Evolutionary conservation across 352 stramenopile species (phyloP).

Genomic region (Blastocystis sp.): DNA sequence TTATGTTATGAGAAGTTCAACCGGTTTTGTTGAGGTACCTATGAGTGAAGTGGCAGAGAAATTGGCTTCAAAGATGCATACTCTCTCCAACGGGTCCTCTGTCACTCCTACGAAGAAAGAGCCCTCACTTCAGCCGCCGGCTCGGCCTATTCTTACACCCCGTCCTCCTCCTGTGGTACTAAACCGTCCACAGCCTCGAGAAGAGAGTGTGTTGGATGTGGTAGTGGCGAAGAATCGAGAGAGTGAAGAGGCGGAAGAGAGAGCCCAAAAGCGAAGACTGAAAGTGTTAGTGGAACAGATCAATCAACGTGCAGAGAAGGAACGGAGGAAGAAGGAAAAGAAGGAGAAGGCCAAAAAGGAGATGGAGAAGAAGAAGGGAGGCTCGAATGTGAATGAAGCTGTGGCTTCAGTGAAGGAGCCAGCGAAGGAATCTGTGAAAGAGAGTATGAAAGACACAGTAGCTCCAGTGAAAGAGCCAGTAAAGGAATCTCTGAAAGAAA

Average conservation of each 20-base stretch:
- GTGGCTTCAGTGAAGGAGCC: background rate
- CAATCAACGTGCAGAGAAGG: background rate
- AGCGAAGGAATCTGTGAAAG: background rate
- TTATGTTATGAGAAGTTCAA: background rate
- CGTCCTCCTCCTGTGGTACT: background rate
- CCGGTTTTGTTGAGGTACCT: background rate
- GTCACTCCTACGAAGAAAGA: background rate
- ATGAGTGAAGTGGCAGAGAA: background rate
- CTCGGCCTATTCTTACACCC: background rate
- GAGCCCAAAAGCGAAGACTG: background rate
- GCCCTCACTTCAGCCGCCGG: background rate
- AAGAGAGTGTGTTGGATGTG: background rate
- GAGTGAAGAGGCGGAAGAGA: background rate
- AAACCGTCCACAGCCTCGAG: background rate
- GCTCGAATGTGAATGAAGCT: background rate
- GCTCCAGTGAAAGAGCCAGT: background rate
- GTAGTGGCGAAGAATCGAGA: background rate
- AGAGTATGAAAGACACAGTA: background rate
- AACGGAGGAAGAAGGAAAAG: conserved; percentile 35
- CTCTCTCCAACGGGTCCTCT: background rate
- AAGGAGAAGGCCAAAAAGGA: conserved; percentile 21
- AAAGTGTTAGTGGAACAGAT: background rate
- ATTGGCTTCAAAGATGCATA: background rate
- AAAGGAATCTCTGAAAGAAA: background rate
- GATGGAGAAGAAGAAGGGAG: background rate